Conservation (phyloP, 176 grass and related monocot species). For the Areca catechu region DNA sequence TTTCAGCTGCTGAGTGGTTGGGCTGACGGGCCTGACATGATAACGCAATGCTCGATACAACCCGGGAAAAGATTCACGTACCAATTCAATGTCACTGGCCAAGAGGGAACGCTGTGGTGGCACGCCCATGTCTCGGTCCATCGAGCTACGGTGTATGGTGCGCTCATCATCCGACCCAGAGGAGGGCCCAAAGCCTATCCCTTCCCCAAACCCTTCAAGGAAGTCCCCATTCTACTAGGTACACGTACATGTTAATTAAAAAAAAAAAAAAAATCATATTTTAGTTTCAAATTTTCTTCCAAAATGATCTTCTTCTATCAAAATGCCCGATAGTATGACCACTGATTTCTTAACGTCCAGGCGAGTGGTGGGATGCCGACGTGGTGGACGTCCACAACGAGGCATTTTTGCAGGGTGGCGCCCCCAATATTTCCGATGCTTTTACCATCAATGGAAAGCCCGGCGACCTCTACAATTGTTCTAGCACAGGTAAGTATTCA, state of each 20-base stretch:
- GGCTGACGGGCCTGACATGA: slow-evolving; percentile 48
- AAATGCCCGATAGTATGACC: too few species aligned
- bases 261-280: too few species aligned
- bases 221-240: slow-evolving; percentile 45
- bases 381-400: slow-evolving; percentile 36
- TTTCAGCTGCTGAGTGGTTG: slow-evolving; percentile 39
- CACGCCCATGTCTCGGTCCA: slow-evolving; percentile 53
- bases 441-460: slow-evolving; percentile 44
- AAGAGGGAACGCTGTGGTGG: slow-evolving; percentile 86
- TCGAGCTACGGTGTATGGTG: slow-evolving; percentile 60
- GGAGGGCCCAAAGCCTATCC: slow-evolving; percentile 32
- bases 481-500: slow-evolving; percentile 26
- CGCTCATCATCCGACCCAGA: slow-evolving; percentile 45
- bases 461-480: slow-evolving; percentile 29
- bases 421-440: slow-evolving; percentile 34
- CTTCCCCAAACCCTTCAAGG: slow-evolving; percentile 49
- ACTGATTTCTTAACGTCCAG: not conserved
- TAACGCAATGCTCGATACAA: slow-evolving; percentile 45
- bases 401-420: slow-evolving; percentile 26
- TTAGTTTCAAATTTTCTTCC: too few species aligned
- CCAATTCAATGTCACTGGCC: slow-evolving; percentile 44
- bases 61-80: slow-evolving; percentile 44
- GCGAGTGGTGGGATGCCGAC: slow-evolving; percentile 61
- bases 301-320: too few species aligned
- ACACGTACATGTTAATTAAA: too few species aligned